Base-by-base conservation (phyloP, 2,329 filamentous ascomycete genomes). In the Venturia asperata region DNA sequence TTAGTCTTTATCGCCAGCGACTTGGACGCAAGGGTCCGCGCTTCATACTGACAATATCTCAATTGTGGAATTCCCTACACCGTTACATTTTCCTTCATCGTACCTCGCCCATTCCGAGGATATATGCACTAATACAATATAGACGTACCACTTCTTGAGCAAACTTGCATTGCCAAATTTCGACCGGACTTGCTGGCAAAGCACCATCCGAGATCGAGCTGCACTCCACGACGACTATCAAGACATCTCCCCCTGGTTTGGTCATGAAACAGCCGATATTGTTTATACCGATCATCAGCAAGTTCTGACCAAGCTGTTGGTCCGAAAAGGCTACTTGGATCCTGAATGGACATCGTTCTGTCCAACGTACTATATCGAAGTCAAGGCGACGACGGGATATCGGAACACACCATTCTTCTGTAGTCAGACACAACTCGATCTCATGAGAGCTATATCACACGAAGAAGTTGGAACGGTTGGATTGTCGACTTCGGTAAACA, bases 331-430 rank as follows among this genome's bases (percentile, higher is more conserved):
- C 1, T 74, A 79, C 63, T n/a, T n/a, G n/a, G n/a, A n/a, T n/a
- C n/a, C n/a, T n/a, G n/a, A n/a, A n/a, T n/a, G n/a, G n/a, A n/a
- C n/a, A n/a, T n/a, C n/a, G n/a, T n/a, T n/a, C n/a, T n/a, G n/a
- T n/a, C 79, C 76, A 0, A 68, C 73, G 41, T 83, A 81, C 67
- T 78, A 76, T 27, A 77, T 84, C 2, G 82, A 84, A 65, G 81
- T 84, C 43, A 84, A 83, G 68, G 75, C 80, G 0, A 83, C 81
- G 0, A 77, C 76, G 0, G 70, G 70, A 0, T 61, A 67, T 1
- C 76, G 72, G 55, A 70, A 74, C 1, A 77, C 74, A 6, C 74
- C 77, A 0, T 82, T 84, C 64, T 83, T 71, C 61, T 77, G 83
- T 73, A 82, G 78, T 68, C 74, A 77, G 39, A 67, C 68, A 1